Base-by-base conservation (phyloP, 2,329 filamentous ascomycete genomes). In the Botryosphaeria dothidea region DNA sequence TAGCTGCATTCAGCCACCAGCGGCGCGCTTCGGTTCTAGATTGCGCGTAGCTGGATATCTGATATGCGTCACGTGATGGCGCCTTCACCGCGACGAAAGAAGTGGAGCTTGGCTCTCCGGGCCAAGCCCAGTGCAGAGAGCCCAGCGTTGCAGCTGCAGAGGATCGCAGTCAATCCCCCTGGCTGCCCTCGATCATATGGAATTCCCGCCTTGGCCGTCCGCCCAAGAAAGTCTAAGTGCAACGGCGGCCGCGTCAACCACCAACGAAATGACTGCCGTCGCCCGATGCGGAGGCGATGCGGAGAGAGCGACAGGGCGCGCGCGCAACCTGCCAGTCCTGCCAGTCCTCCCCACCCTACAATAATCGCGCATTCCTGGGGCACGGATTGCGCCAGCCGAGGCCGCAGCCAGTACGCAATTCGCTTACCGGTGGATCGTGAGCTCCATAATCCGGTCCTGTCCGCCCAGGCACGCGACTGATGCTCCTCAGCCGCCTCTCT, bases 381-480 rank as follows among this genome's bases (percentile, higher is more conserved):
- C 56, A 60, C 56, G 38, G 56, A 60, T 60, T 60, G 56, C 56
- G 56, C 38, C 56, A 60, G 56, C 56, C 56, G 56, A 60, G 56
- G 56, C 31, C 56, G 56, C 56, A 60, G 56, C 15, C 15, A 8
- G 56, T 46, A 60, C 56, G 56, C 56, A 60, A 46, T 46, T 60
- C 56, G 56, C 56, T 46, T 60, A 60, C 56, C 25, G 48, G 19
- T 17, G 17, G 27, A 52, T 31, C 56, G 38, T 34, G 41, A 57
- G 52, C 15, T 43, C 36, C 52, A 43, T 57, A 27, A 11, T 29
- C 52, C 34, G 51, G 9, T 21, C 13, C 29, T 36, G 51, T 29
- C 51, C 51, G 51, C 29, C 9, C 43, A 17, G 23, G 54, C 34
- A 43, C 34, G 36, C 34, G 54, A 57, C 36, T 11, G 51, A 56